Percentiles rank a stretch among this genome's conserved stretches.
phyloP scores from a whole-genome alignment of 192 early-diverging fungal genomes.

The Globomyces pollinis-pini region DNA sequence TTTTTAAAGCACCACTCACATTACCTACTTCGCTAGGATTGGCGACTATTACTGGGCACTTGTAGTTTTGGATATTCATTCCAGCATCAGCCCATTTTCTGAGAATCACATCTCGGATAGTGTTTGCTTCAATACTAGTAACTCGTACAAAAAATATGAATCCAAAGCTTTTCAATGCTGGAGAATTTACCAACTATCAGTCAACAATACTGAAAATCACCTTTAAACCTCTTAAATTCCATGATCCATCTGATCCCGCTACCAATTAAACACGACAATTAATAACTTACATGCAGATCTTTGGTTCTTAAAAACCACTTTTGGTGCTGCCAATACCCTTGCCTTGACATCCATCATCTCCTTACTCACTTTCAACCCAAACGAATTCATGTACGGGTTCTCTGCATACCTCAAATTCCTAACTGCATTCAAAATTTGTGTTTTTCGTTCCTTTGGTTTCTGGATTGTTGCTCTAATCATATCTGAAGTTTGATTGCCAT shows the following conservation, averaged over 20 bases:
- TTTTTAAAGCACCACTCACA: conserved; percentile 45
- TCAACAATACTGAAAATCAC: conserved; percentile 27
- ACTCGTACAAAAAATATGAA: conserved; percentile 21
- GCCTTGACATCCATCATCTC: conserved; percentile 25
- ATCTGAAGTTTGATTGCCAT: conserved; percentile 29
- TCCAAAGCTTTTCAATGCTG: conserved; percentile 9
- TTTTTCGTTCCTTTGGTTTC: conserved; percentile 26
- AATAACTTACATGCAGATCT: no score
- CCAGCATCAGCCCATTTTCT: conserved; percentile 1
- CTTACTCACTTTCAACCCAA: conserved; percentile 31
- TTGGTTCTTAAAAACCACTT: conserved; percentile 40
- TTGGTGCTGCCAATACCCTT: conserved; percentile 64
- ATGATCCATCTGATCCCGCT: conserved; percentile 39
- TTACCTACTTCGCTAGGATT: conserved; percentile 32
- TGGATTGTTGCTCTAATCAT: conserved; percentile 33
- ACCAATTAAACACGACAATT: no score
- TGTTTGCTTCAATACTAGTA: conserved; percentile 9
- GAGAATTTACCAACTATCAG: conserved; percentile 5
- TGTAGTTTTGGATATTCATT: not conserved
- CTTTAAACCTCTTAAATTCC: conserved; percentile 60
- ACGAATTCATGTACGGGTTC: conserved; percentile 58
- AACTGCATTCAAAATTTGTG: conserved; percentile 54
- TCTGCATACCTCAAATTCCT: conserved; percentile 44
- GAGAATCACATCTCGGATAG: conserved; percentile 3
- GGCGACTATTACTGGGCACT: conserved; percentile 17